Conservation (phyloP, 768 basidiomycete species). For the Rhodosporidiobolus sp. region DNA sequence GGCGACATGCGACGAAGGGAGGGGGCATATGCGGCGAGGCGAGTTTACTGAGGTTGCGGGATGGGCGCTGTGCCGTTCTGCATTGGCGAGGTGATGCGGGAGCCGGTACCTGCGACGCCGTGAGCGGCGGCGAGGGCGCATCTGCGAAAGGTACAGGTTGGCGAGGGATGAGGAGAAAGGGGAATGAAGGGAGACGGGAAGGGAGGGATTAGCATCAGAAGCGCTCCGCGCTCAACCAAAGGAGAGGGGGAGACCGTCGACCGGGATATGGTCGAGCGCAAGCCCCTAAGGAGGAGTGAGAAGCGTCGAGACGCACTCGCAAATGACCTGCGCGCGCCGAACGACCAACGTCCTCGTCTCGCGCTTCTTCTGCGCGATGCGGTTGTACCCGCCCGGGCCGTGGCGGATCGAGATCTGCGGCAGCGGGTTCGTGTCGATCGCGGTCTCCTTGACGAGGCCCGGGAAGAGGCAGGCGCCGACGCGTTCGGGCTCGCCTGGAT, state of each 20-base stretch:
- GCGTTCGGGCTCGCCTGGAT: constrained; percentile 62
- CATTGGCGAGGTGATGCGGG: neutral
- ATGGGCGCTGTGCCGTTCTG: neutral
- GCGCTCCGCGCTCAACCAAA: neutral
- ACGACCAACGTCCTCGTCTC: constrained; percentile 59
- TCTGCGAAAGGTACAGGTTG: neutral
- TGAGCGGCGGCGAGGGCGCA: constrained; percentile 35
- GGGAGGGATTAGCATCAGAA: no score
- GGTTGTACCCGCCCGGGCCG: constrained; percentile 43
- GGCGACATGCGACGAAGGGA: no score
- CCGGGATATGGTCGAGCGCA: no score
- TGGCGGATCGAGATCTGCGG: constrained; percentile 35
- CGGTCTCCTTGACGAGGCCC: constrained; percentile 74
- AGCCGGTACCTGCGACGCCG: neutral
- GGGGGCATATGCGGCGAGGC: neutral
- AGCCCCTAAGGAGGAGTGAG: no score
- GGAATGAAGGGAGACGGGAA: neutral
- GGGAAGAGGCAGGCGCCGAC: constrained; percentile 85
- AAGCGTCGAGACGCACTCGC: constrained; percentile 60
- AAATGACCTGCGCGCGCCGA: constrained; percentile 77
- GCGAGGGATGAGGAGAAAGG: neutral
- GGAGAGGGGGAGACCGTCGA: neutral
- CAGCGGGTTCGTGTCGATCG: constrained; percentile 47
- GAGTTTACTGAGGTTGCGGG: no score
- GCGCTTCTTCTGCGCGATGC: constrained; percentile 54